phyloP scores from a whole-genome alignment of 2,329 filamentous ascomycete species.

The Hortaea sp. region DNA sequence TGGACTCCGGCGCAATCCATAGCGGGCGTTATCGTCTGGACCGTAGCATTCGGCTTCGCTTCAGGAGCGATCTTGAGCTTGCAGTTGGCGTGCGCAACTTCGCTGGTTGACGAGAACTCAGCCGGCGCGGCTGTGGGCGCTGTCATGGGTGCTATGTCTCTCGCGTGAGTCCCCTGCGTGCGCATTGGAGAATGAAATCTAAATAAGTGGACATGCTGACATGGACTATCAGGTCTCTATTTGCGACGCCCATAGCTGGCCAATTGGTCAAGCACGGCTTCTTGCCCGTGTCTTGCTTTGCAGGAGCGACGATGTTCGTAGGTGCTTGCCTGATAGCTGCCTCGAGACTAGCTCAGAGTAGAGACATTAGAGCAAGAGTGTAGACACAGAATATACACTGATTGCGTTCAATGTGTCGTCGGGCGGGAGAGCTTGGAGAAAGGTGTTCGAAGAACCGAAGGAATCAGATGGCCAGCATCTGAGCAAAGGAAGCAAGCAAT shows the following conservation, averaged over 20 bases:
- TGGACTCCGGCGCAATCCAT: slow-evolving; percentile 16
- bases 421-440: no score
- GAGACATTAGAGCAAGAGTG: slow-evolving; percentile 3
- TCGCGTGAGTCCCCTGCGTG: slow-evolving; percentile 28
- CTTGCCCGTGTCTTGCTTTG: slow-evolving; percentile 8
- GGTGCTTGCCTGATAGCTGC: slow-evolving; percentile 5
- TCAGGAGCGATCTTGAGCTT: slow-evolving; percentile 39
- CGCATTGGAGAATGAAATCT: not conserved
- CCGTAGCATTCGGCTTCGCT: slow-evolving; percentile 35
- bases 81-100: slow-evolving; percentile 37
- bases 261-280: slow-evolving; percentile 12
- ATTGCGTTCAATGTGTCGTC: no score
- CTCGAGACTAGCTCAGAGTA: slow-evolving; percentile 2
- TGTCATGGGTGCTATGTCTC: slow-evolving; percentile 31
- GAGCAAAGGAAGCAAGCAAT: no score
- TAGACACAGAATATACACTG: not conserved
- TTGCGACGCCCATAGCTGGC: slow-evolving; percentile 15
- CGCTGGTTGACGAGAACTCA: slow-evolving; percentile 29
- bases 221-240: slow-evolving; percentile 5
- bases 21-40: slow-evolving; percentile 17
- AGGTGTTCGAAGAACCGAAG: no score
- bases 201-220: no score
- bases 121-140: slow-evolving; percentile 35
- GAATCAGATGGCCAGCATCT: no score
- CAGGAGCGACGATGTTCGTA: slow-evolving; percentile 10